Base-by-base conservation (phyloP, 768 basidiomycete genomes). In the Suillus paluster region DNA sequence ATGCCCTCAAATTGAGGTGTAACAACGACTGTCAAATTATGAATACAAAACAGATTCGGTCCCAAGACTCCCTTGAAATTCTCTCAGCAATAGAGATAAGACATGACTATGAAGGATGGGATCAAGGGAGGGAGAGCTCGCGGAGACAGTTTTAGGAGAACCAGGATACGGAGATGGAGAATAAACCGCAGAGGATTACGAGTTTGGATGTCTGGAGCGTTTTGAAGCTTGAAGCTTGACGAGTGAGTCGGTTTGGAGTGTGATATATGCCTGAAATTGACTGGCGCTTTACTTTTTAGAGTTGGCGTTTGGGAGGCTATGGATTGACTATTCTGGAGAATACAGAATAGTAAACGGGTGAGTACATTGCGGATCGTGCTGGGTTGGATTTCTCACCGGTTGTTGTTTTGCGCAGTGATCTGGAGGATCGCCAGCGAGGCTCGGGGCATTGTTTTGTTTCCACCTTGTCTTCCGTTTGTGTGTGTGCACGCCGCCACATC, bases 291-390 rank as follows among this genome's bases (percentile, higher is more conserved):
- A 41, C 17, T 50, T 5, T 56, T 11, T 66, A 97, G 95, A 45
- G 93, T 92, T 34, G 95, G 96, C 2, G 89, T 97, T 17, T 84
- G 90, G 59, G 91, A 91, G 55, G 95, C 92, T 0, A 92, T 97
- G 4, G 92, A 97, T 70, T 99, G 96, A 96, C 71, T 99, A 27
- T 97, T 97, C 71, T 86, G 96, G 59, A 84, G 95, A 0, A 95
- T 97, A 5, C 94, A 97, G 76, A 95, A 95, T 66, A 94, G 92
- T 65, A 80, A 91, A 65, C 85, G 86, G n/a, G 90, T 88, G 53
- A 59, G 71, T 45, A 4, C 3, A 0, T 12, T 36, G 19, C 42
- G 11, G 23, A 39, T 19, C 36, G 54, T 17, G 17, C 30, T 27
- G 54, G 49, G 27, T 33, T 33, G 11, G 11, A 11, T 50, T 25